Evolutionary conservation across 1,284 basidiomycete species (phyloP).

Genomic region (Mycena citricolor): DNA sequence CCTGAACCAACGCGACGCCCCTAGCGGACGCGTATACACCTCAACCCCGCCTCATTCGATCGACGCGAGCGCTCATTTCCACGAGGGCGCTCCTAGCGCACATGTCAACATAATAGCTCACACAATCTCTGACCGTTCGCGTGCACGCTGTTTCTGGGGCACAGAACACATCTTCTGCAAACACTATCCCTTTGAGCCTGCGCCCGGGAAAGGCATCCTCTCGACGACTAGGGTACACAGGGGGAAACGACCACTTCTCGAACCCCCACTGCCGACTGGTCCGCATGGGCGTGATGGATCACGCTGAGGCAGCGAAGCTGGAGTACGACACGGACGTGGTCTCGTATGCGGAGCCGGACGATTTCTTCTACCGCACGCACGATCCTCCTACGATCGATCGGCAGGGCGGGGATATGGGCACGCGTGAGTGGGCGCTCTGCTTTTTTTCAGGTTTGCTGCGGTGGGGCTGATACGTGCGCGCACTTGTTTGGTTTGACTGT

Average conservation of each 20-base stretch:
- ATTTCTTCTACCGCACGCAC: conserved; percentile 95
- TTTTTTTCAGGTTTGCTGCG: not conserved
- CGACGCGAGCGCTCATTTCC: too few species aligned
- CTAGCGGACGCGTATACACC: too few species aligned
- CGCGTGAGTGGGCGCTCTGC: conserved; percentile 54
- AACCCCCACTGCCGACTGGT: conserved; percentile 76
- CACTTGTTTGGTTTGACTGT: not conserved
- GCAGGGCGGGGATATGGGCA: conserved; percentile 78
- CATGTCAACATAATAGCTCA: too few species aligned
- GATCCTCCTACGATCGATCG: conserved; percentile 85
- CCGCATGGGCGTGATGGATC: conserved; percentile 80
- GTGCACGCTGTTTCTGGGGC: conserved; percentile 75
- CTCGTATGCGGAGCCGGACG: conserved; percentile 82
- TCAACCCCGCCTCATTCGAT: too few species aligned
- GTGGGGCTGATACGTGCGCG: too few species aligned
- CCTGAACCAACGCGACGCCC: too few species aligned
- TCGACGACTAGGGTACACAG: conserved; percentile 82
- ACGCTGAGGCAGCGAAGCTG: conserved; percentile 88
- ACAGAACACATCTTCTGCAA: conserved; percentile 86
- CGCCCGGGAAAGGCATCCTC: conserved; percentile 48
- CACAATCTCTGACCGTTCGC: too few species aligned
- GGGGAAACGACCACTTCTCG: conserved; percentile 55
- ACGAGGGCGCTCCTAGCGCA: too few species aligned
- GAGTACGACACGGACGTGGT: conserved; percentile 83
- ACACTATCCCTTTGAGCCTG: conserved; percentile 60